Conservation (phyloP, 2,329 filamentous ascomycete genomes). For the Monilinia polystroma region DNA sequence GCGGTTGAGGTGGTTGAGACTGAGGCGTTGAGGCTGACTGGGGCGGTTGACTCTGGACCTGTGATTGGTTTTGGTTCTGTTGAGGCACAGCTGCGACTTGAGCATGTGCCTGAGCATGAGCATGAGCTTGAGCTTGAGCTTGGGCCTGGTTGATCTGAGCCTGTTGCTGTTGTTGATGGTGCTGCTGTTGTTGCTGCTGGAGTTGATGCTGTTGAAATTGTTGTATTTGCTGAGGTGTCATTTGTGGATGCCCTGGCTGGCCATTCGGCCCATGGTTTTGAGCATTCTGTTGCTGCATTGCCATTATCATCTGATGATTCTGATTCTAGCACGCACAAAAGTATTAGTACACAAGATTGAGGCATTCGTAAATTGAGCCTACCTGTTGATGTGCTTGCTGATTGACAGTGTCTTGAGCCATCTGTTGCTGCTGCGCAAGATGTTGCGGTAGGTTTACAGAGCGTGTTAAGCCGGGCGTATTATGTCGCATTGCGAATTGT, state of each 20-base stretch:
- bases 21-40: constrained; percentile 45
- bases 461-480: constrained; percentile 41
- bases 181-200: constrained; percentile 46
- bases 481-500: constrained; percentile 53
- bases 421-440: constrained; percentile 45
- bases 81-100: constrained; percentile 45
- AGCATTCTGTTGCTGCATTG: constrained; percentile 49
- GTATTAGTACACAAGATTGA: background rate
- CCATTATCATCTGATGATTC: constrained; percentile 36
- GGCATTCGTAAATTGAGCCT: background rate
- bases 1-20: constrained; percentile 42
- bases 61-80: constrained; percentile 51
- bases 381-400: constrained; percentile 45
- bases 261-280: constrained; percentile 44
- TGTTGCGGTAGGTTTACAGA: constrained; percentile 49
- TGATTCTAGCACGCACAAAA: background rate
- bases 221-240: constrained; percentile 50
- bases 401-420: constrained; percentile 41
- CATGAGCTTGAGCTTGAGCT: constrained; percentile 41
- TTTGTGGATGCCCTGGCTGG: constrained; percentile 49
- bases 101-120: constrained; percentile 28
- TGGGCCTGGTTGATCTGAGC: constrained; percentile 34
- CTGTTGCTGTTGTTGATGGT: constrained; percentile 29
- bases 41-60: constrained; percentile 45
- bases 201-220: constrained; percentile 48